These are phyloP conservation scores for Porpolomopsis calyptriformis DNA, from an alignment of 768 basidiomycete genomes.

Conservation along the genomic window DNA sequence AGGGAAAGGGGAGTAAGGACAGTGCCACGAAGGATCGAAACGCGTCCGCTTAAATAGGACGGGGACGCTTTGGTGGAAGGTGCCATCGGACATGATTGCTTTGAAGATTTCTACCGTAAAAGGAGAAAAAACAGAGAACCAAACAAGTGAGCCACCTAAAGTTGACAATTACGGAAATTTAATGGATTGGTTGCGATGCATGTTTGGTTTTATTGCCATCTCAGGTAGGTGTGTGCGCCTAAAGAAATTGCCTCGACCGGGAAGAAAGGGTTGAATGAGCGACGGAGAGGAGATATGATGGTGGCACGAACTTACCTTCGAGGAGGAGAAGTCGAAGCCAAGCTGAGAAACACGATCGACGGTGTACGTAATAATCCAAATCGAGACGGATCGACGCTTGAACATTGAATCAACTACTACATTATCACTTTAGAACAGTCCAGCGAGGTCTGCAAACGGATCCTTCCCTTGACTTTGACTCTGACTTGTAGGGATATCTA, in stretches of 20 bases:
- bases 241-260: too few relatives aligned
- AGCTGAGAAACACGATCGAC: too few relatives aligned
- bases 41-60: background rate
- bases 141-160: background rate
- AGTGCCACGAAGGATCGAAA: background rate
- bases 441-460: slow-evolving; percentile 76
- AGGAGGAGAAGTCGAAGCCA: too few relatives aligned
- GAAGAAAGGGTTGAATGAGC: too few relatives aligned
- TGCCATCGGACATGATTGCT: slow-evolving; percentile 1
- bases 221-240: background rate
- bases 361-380: too few relatives aligned
- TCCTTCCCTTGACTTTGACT: slow-evolving; percentile 45
- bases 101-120: slow-evolving; percentile 1
- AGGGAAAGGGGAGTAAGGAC: background rate
- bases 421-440: slow-evolving; percentile 48
- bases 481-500: slow-evolving; percentile 12
- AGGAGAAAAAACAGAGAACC: background rate
- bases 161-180: background rate
- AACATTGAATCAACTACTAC: background rate
- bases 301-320: too few relatives aligned
- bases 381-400: too few relatives aligned
- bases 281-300: too few relatives aligned
- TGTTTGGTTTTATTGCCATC: background rate
- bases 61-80: background rate
- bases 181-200: background rate